Percentiles rank a stretch among this genome's conserved stretches.
These are phyloP conservation scores for Austroboletus eburneus DNA, from an alignment of 768 basidiomycete species.

Conservation along the genomic window DNA sequence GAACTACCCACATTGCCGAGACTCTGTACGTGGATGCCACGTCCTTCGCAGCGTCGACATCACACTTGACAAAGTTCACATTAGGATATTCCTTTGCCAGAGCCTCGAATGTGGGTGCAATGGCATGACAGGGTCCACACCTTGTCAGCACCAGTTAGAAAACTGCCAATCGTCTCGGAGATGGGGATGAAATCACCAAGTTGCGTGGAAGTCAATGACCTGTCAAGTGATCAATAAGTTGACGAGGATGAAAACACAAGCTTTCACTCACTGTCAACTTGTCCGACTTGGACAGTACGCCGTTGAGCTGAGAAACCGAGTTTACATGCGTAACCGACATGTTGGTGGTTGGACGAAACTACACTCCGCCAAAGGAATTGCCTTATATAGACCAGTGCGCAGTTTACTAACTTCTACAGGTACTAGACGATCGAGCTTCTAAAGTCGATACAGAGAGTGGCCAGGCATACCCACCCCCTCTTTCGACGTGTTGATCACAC, in stretches of 20 bases:
- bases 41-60: constrained; percentile 68
- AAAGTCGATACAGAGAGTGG: neutral
- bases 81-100: constrained; percentile 62
- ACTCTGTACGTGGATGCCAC: constrained; percentile 62
- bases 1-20: constrained; percentile 60
- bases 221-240: too few species aligned
- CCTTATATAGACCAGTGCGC: too few species aligned
- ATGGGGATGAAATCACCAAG: constrained; percentile 49
- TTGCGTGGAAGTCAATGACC: constrained; percentile 87
- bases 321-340: constrained; percentile 64
- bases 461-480: neutral
- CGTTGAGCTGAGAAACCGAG: constrained; percentile 60
- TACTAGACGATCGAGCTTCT: too few species aligned
- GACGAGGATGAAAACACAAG: too few species aligned
- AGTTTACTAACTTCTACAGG: too few species aligned
- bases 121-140: constrained; percentile 85
- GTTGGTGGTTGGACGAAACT: neutral
- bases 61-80: constrained; percentile 83
- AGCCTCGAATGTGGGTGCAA: constrained; percentile 71
- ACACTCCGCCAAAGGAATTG: neutral
- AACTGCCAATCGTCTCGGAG: neutral
- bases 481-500: constrained; percentile 1
- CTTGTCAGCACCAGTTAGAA: constrained; percentile 34
- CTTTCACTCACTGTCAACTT: constrained; percentile 55
- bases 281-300: constrained; percentile 52